phyloP scores from a whole-genome alignment of 192 early-diverging fungal species.

The Bifiguratus adelaidae region DNA sequence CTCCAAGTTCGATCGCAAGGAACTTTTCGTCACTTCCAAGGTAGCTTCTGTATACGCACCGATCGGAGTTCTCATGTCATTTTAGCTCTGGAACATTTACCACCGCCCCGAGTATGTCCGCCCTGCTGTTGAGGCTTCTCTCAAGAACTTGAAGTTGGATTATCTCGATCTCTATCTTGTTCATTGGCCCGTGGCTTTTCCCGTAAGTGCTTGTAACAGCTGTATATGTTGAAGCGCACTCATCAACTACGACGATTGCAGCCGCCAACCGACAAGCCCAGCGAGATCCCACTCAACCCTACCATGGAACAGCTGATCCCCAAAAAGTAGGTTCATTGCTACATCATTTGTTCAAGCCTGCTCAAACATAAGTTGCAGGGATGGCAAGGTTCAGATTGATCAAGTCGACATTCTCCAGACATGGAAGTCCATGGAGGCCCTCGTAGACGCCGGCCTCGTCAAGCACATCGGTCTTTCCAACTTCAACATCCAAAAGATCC shows the following conservation, averaged over 20 bases:
- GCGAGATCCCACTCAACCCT: slow-evolving; percentile 12
- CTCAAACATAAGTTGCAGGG: not conserved
- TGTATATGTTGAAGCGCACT: not conserved
- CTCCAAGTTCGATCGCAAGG: slow-evolving; percentile 45
- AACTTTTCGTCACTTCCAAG: slow-evolving; percentile 72
- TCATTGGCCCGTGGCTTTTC: slow-evolving; percentile 72
- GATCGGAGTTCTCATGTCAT: slow-evolving; percentile 12
- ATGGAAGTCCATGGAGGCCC: slow-evolving; percentile 68
- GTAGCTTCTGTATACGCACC: slow-evolving; percentile 1
- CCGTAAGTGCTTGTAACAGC: too few relatives aligned
- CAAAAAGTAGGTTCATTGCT: slow-evolving; percentile 6
- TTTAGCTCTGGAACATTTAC: slow-evolving; percentile 52
- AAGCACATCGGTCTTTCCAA: slow-evolving; percentile 58
- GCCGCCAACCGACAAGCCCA: slow-evolving; percentile 6
- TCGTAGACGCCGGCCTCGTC: slow-evolving; percentile 47
- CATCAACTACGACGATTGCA: not conserved
- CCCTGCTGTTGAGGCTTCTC: slow-evolving; percentile 46
- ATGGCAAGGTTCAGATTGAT: slow-evolving; percentile 21
- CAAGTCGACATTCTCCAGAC: slow-evolving; percentile 40
- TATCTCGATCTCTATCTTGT: slow-evolving; percentile 81
- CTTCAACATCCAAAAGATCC: slow-evolving; percentile 32
- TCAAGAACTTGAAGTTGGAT: slow-evolving; percentile 54
- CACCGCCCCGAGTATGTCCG: slow-evolving; percentile 54
- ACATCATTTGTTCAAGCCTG: not conserved
- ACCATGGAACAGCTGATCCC: slow-evolving; percentile 14